A percentile compares a stretch with the other conserved stretches of the same genome.
phyloP scores from a whole-genome alignment of 2,329 filamentous ascomycete genomes.

The Epichloe amarillans region DNA sequence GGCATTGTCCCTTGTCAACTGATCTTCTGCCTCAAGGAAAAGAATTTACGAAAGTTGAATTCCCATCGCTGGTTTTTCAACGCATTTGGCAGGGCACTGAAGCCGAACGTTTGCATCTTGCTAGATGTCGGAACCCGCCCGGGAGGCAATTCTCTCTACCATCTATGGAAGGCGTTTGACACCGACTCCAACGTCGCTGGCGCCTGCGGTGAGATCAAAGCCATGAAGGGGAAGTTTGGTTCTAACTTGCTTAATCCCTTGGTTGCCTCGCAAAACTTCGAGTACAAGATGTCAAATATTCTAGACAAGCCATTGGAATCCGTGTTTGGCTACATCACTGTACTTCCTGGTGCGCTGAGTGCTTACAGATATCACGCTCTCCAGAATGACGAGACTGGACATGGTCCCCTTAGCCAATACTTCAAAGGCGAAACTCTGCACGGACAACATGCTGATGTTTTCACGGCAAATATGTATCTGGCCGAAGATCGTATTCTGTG shows the following conservation, averaged over 20 bases:
- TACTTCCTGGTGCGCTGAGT: constrained; percentile 85
- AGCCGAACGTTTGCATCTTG: constrained; percentile 92
- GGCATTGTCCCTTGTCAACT: constrained; percentile 97
- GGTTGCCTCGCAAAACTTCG: constrained; percentile 95
- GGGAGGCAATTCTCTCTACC: constrained; percentile 80
- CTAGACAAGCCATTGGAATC: constrained; percentile 94
- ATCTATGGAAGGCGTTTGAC: constrained; percentile 98
- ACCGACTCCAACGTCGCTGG: constrained; percentile 95
- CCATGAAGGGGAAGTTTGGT: constrained; percentile 80
- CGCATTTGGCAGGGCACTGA: constrained; percentile 81
- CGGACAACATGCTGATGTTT: constrained; percentile 90
- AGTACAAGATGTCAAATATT: constrained; percentile 99
- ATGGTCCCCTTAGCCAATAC: constrained; percentile 91
- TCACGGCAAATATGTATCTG: constrained; percentile 93
- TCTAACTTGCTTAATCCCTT: constrained; percentile 80
- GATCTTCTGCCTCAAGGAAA: constrained; percentile 97
- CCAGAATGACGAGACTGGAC: constrained; percentile 91
- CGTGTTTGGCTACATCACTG: constrained; percentile 96
- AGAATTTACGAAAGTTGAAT: constrained; percentile 95
- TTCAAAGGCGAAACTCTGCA: constrained; percentile 98
- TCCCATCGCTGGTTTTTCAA: constrained; percentile 99
- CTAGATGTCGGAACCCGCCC: constrained; percentile 94
- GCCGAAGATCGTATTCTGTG: constrained; percentile 83
- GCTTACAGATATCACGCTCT: constrained; percentile 92
- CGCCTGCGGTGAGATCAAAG: constrained; percentile 94